Percentiles rank a stretch among this genome's conserved stretches.
Evolutionary conservation across 2,329 filamentous ascomycete species (phyloP).

Genomic region (Talaromyces sp.): DNA sequence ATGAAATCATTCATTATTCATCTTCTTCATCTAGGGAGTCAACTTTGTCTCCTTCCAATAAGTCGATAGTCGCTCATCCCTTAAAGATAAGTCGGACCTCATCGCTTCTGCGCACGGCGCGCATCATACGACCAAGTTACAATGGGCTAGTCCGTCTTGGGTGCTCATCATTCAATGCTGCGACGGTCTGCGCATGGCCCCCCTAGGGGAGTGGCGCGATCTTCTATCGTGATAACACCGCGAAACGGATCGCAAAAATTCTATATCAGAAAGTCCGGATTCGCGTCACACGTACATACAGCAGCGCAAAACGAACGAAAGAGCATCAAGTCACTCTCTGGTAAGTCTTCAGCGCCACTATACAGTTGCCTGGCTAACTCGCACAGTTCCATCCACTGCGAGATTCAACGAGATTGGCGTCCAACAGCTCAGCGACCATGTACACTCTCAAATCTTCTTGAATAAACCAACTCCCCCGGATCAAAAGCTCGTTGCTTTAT

Average conservation of each 20-base stretch:
- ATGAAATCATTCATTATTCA: constrained; percentile 7
- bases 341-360: constrained; percentile 20
- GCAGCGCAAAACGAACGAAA: not conserved
- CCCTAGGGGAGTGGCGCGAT: constrained; percentile 16
- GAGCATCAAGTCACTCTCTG: constrained; percentile 26
- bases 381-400: constrained; percentile 47
- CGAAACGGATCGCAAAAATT: not conserved
- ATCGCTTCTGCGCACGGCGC: not conserved
- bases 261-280: constrained; percentile 1
- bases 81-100: not conserved
- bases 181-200: constrained; percentile 12
- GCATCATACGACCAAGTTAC: not conserved
- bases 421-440: constrained; percentile 81
- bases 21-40: not conserved
- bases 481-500: constrained; percentile 70
- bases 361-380: not conserved
- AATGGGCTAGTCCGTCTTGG: constrained; percentile 9
- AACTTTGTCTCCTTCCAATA: not conserved
- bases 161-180: constrained; percentile 9
- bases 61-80: not conserved
- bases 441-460: constrained; percentile 80
- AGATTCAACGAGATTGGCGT: constrained; percentile 92
- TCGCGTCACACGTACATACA: not conserved
- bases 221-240: constrained; percentile 1
- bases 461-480: constrained; percentile 53